phyloP scores from a whole-genome alignment of 495 filamentous ascomycete genomes.

The Rhypophila decipiens region DNA sequence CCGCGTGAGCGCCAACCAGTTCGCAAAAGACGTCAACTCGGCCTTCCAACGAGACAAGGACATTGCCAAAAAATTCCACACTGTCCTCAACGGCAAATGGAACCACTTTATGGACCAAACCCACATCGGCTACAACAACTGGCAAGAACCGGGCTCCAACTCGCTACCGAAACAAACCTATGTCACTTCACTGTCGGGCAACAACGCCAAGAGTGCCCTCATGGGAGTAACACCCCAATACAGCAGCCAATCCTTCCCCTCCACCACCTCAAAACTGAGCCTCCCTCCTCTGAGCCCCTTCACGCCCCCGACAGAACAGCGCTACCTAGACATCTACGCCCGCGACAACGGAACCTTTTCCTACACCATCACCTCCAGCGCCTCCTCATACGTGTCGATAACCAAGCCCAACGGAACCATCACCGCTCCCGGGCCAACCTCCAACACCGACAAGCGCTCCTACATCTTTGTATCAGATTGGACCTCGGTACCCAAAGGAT shows the following conservation, averaged over 20 bases:
- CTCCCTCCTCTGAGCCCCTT: slow-evolving; percentile 49
- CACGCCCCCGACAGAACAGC: slow-evolving; percentile 29
- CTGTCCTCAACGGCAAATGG: slow-evolving; percentile 55
- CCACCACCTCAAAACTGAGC: slow-evolving; percentile 37
- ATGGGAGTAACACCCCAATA: slow-evolving; percentile 53
- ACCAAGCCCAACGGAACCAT: slow-evolving; percentile 21
- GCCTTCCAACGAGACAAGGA: slow-evolving; percentile 49
- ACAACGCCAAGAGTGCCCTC: slow-evolving; percentile 41
- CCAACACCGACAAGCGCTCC: slow-evolving; percentile 39
- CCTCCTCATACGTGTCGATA: slow-evolving; percentile 45
- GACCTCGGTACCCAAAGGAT: slow-evolving; percentile 40
- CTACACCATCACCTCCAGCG: slow-evolving; percentile 43
- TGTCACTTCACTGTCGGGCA: slow-evolving; percentile 30
- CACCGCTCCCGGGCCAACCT: neutral
- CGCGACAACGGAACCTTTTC: slow-evolving; percentile 45
- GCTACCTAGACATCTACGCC: slow-evolving; percentile 54
- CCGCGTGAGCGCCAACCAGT: slow-evolving; percentile 33
- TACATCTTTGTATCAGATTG: slow-evolving; percentile 50
- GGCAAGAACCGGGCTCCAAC: slow-evolving; percentile 55
- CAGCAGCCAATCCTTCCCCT: slow-evolving; percentile 42
- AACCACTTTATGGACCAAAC: slow-evolving; percentile 40
- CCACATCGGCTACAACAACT: slow-evolving; percentile 30
- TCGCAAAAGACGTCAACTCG: slow-evolving; percentile 43
- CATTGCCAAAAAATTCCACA: slow-evolving; percentile 51
- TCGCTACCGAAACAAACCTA: slow-evolving; percentile 41